These are phyloP conservation scores for Capsicum baccatum DNA, from an alignment of 257 asterid genomes.

Conservation along the genomic window DNA sequence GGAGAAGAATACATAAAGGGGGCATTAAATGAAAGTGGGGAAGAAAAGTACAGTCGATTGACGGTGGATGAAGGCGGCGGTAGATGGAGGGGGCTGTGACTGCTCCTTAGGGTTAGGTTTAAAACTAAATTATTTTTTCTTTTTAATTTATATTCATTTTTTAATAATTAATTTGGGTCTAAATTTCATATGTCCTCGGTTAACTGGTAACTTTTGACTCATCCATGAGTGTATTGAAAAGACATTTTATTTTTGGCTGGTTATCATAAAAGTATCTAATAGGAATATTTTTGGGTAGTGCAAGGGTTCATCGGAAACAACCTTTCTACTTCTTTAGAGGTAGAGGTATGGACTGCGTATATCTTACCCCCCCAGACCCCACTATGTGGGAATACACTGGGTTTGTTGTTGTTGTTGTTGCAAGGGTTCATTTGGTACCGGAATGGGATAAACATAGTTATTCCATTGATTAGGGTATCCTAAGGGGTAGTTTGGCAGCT, in stretches of 20 bases:
- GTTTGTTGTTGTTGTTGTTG: too few species aligned
- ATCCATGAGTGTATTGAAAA: not conserved
- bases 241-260: not conserved
- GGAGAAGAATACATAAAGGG: not conserved
- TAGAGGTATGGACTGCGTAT: too few species aligned
- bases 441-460: too few species aligned
- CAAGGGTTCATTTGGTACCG: not conserved
- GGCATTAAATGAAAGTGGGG: not conserved
- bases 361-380: too few species aligned
- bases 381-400: too few species aligned
- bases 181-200: not conserved
- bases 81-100: not conserved
- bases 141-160: not conserved
- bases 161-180: not conserved
- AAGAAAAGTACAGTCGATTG: not conserved
- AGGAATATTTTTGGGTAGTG: not conserved
- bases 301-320: not conserved
- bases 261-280: not conserved
- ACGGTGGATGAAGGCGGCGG: not conserved
- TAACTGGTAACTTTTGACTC: not conserved
- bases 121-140: not conserved
- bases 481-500: too few species aligned
- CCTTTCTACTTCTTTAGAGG: too few species aligned
- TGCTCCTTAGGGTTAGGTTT: not conserved
- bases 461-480: too few species aligned